Evolutionary conservation across 31 red algal genomes (phyloP).

Genomic region (Asparagopsis taxiformis): DNA sequence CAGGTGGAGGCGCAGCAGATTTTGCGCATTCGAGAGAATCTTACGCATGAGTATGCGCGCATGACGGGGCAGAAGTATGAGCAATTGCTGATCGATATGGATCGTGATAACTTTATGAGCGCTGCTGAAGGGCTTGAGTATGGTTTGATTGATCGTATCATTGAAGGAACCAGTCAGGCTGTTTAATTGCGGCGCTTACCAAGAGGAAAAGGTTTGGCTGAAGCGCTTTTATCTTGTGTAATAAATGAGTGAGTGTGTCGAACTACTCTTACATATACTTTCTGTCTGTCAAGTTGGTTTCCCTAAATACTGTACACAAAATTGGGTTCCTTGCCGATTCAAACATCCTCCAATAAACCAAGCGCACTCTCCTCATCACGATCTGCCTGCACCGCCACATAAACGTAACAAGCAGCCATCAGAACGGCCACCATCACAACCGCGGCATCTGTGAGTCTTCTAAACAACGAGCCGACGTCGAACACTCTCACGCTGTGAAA

Average conservation of each 20-base stretch:
- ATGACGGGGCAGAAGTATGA: conserved; percentile 96
- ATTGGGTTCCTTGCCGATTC: too few species aligned
- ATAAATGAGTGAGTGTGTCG: not conserved
- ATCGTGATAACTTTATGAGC: conserved; percentile 99
- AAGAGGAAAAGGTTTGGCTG: not conserved
- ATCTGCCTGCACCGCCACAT: too few species aligned
- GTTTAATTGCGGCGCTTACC: conserved; percentile 9
- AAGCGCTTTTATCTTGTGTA: not conserved
- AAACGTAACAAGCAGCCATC: too few species aligned
- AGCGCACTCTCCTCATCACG: too few species aligned
- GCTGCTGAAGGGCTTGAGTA: conserved; percentile 87
- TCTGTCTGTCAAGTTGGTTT: too few species aligned
- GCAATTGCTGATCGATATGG: conserved; percentile 85
- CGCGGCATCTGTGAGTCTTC: not conserved
- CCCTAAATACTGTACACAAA: too few species aligned
- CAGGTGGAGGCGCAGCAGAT: conserved; percentile 98
- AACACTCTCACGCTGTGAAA: conserved; percentile 18
- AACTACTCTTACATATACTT: too few species aligned
- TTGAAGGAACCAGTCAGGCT: conserved; percentile 86
- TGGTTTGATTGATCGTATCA: conserved; percentile 91
- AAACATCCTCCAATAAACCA: too few species aligned
- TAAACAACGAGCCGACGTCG: not conserved
- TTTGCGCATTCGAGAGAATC: conserved; percentile 92
- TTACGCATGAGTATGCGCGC: conserved; percentile 84
- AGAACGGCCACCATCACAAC: not conserved